phyloP scores from a whole-genome alignment of 2,329 filamentous ascomycete genomes.

The Cercospora janseana region DNA sequence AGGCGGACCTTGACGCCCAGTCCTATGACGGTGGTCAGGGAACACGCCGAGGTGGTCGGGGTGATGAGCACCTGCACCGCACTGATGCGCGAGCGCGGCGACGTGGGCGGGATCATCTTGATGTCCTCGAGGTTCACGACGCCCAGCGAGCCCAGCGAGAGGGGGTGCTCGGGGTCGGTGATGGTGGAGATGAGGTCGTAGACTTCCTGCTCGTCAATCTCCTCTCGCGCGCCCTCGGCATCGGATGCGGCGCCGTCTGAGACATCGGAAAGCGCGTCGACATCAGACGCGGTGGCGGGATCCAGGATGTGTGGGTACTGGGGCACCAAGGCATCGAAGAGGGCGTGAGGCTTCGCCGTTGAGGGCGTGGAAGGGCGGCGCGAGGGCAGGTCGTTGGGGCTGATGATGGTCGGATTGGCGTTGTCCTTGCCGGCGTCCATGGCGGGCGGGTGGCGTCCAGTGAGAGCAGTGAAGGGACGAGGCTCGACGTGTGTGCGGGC shows the following conservation, averaged over 20 bases:
- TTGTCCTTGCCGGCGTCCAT: constrained; percentile 58
- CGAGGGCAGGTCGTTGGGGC: constrained; percentile 81
- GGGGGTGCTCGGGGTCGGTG: constrained; percentile 92
- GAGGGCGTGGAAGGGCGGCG: constrained; percentile 53
- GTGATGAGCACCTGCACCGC: constrained; percentile 85
- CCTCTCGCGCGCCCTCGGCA: constrained; percentile 65
- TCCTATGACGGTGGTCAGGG: constrained; percentile 91
- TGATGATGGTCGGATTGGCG: constrained; percentile 91
- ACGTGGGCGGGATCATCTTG: constrained; percentile 67
- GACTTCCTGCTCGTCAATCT: constrained; percentile 95
- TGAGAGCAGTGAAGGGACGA: constrained; percentile 9
- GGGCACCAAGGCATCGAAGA: constrained; percentile 56
- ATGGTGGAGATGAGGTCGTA: constrained; percentile 95
- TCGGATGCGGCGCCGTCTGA: constrained; percentile 50
- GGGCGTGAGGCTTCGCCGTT: constrained; percentile 48
- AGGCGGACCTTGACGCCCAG: constrained; percentile 87
- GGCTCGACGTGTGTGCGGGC: not conserved
- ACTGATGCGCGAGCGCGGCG: constrained; percentile 62
- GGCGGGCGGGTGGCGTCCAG: constrained; percentile 13
- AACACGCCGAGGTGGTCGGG: constrained; percentile 95
- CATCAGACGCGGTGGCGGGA: constrained; percentile 31
- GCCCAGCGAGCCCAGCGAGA: constrained; percentile 86
- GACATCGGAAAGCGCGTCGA: constrained; percentile 28
- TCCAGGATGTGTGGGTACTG: constrained; percentile 48
- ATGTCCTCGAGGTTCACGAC: constrained; percentile 98